phyloP scores from a whole-genome alignment of 176 grass and related monocot species.

The Oryza meyeriana region DNA sequence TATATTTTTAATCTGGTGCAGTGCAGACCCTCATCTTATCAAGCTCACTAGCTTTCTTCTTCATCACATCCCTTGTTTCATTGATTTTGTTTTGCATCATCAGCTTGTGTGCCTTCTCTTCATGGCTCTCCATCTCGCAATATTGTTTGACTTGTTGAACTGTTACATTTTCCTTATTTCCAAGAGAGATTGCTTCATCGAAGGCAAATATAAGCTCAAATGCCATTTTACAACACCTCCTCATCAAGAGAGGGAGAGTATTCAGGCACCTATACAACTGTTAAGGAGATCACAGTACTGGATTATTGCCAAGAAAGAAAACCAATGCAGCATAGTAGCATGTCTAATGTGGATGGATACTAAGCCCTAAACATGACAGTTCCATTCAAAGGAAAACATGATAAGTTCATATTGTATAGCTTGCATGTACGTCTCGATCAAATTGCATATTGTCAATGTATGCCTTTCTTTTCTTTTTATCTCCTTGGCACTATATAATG shows the following conservation, averaged over 20 bases:
- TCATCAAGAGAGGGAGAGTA: conserved; percentile 77
- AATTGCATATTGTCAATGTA: neutral
- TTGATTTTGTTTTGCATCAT: conserved; percentile 85
- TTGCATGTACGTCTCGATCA: neutral
- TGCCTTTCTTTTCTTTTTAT: neutral
- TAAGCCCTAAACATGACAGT: neutral
- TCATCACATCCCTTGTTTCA: conserved; percentile 88
- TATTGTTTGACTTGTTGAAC: conserved; percentile 88
- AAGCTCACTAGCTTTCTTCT: conserved; percentile 77
- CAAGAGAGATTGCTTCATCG: conserved; percentile 81
- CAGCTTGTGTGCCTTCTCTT: conserved; percentile 77
- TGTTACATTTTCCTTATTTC: conserved; percentile 84
- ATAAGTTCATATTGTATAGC: neutral
- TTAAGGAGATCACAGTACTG: conserved; percentile 41
- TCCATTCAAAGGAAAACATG: neutral
- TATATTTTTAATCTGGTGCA: conserved; percentile 5
- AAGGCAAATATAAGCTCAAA: conserved; percentile 94
- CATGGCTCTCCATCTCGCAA: conserved; percentile 88
- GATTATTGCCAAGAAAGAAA: conserved; percentile 2
- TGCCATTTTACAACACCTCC: conserved; percentile 63
- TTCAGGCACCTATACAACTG: conserved; percentile 64
- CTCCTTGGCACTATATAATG: neutral
- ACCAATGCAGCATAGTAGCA: neutral
- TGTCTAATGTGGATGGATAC: neutral
- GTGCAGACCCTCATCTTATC: conserved; percentile 74